These are phyloP conservation scores for Pseudodiploospora longispora DNA, from an alignment of 2,329 filamentous ascomycete genomes.

Conservation along the genomic window DNA sequence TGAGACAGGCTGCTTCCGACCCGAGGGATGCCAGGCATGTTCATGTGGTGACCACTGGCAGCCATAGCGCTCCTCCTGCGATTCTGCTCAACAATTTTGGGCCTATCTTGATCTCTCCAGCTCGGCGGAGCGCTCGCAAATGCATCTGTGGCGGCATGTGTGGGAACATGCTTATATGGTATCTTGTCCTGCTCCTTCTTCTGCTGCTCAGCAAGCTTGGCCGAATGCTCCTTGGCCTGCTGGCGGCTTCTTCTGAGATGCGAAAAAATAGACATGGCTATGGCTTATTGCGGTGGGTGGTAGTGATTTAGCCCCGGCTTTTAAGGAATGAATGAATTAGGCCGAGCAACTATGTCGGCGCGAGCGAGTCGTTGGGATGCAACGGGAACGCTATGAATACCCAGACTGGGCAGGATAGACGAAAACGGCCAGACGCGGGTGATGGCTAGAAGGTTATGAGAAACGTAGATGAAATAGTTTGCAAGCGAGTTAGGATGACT, in stretches of 20 bases:
- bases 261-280: slow-evolving; percentile 49
- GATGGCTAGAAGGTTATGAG: too few species aligned
- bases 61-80: slow-evolving; percentile 40
- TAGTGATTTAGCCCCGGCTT: too few species aligned
- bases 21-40: slow-evolving; percentile 33
- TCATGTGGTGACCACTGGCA: slow-evolving; percentile 29
- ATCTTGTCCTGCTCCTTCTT: slow-evolving; percentile 28
- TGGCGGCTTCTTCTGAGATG: slow-evolving; percentile 44
- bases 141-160: slow-evolving; percentile 52
- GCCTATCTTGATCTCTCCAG: slow-evolving; percentile 39
- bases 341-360: too few species aligned
- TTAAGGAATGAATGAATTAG: too few species aligned
- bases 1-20: slow-evolving; percentile 39
- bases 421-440: too few species aligned
- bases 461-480: too few species aligned
- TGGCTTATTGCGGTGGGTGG: neutral
- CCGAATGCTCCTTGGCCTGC: slow-evolving; percentile 46
- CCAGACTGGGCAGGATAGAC: too few species aligned
- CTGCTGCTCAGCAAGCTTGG: slow-evolving; percentile 39
- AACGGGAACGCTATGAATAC: too few species aligned
- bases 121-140: slow-evolving; percentile 44
- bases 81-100: slow-evolving; percentile 43
- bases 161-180: slow-evolving; percentile 55
- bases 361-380: too few species aligned
- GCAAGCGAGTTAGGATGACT: too few species aligned